Evolutionary conservation across 2,329 filamentous ascomycete genomes (phyloP).

Genomic region (Clonostachys byssicola): DNA sequence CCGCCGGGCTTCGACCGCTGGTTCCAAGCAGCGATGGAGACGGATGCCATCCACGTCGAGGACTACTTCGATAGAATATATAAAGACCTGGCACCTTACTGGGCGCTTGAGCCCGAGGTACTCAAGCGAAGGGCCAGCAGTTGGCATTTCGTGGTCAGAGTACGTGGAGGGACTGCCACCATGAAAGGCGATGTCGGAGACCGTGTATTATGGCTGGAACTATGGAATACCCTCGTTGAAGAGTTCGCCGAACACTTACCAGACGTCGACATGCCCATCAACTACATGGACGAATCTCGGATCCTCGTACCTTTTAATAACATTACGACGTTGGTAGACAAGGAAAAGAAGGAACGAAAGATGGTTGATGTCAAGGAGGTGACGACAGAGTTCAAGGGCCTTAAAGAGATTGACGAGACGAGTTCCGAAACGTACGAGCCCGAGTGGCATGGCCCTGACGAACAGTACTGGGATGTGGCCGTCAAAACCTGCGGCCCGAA

Average conservation of each 20-base stretch:
- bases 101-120: constrained; percentile 44
- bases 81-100: constrained; percentile 58
- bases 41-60: constrained; percentile 53
- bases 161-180: constrained; percentile 37
- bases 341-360: constrained; percentile 37
- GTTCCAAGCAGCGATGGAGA: constrained; percentile 47
- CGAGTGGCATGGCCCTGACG: constrained; percentile 33
- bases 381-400: constrained; percentile 35
- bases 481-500: constrained; percentile 52
- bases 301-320: constrained; percentile 57
- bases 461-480: constrained; percentile 56
- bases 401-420: constrained; percentile 26
- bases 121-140: constrained; percentile 30
- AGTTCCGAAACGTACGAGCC: constrained; percentile 34
- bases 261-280: constrained; percentile 65
- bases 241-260: constrained; percentile 51
- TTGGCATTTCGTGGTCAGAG: constrained; percentile 40
- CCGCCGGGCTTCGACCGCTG: constrained; percentile 61
- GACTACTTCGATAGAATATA: constrained; percentile 63
- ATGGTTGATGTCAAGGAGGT: constrained; percentile 36
- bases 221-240: constrained; percentile 43
- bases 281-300: constrained; percentile 59
- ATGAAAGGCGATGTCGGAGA: constrained; percentile 30
- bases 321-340: constrained; percentile 43
- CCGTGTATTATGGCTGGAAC: constrained; percentile 37